phyloP scores from a whole-genome alignment of 768 basidiomycete genomes.

The Sporobolomyces pararoseus region DNA sequence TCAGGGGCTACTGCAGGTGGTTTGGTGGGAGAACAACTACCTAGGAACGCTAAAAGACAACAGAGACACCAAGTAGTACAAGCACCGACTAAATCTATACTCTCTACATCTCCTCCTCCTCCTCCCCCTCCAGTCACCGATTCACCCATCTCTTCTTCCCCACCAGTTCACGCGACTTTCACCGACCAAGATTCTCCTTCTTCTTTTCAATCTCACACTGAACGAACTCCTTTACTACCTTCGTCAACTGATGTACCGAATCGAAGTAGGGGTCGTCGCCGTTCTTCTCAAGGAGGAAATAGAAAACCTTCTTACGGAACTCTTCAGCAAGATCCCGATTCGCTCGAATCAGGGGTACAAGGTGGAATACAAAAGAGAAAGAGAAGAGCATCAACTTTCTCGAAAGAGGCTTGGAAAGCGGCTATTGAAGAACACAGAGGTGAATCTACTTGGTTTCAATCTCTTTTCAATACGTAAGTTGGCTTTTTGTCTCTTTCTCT shows the following conservation, averaged over 20 bases:
- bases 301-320: neutral
- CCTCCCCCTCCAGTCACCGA: neutral
- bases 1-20: neutral
- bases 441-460: slow-evolving; percentile 43
- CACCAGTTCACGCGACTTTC: neutral
- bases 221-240: no score
- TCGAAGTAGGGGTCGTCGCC: no score
- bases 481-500: neutral
- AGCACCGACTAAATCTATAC: neutral
- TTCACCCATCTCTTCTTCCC: neutral
- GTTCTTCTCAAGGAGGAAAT: no score
- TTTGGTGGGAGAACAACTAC: neutral
- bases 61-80: neutral
- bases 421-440: slow-evolving; percentile 39
- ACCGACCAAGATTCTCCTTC: no score
- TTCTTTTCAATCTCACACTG: no score
- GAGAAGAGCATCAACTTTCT: slow-evolving; percentile 23
- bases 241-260: no score
- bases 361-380: neutral
- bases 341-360: neutral
- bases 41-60: slow-evolving; percentile 8
- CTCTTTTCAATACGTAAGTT: slow-evolving; percentile 45
- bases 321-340: neutral
- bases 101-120: no score
- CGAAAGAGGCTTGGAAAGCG: slow-evolving; percentile 30